Evolutionary conservation across 768 basidiomycete species (phyloP).

Genomic region (Suillus placidus): DNA sequence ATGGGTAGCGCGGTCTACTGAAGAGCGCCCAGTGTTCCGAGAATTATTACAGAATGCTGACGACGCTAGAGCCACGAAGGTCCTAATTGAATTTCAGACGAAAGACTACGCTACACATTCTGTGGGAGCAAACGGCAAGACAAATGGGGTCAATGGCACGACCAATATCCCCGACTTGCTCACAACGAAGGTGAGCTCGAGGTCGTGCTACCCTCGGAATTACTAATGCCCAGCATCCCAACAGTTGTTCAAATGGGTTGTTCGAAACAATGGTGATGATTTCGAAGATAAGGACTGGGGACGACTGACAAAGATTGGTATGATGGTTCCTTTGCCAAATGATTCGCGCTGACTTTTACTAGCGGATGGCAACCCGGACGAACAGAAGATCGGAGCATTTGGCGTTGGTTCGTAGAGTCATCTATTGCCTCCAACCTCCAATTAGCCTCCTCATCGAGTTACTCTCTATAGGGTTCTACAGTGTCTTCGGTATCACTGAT

Average conservation of each 20-base stretch:
- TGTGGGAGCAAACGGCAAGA: conserved; percentile 5
- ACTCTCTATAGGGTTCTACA: conserved; percentile 25
- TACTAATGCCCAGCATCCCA: conserved; percentile 10
- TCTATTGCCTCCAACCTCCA: not conserved
- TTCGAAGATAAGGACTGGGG: conserved; percentile 52
- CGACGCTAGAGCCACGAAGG: conserved; percentile 42
- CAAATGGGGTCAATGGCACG: conserved; percentile 1
- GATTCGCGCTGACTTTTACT: conserved; percentile 5
- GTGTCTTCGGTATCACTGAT: conserved; percentile 34
- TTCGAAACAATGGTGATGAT: conserved; percentile 50
- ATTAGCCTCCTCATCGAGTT: not conserved
- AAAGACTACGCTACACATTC: conserved; percentile 13
- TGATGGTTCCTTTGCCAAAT: not conserved
- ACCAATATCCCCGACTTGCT: conserved; percentile 9
- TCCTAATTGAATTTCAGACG: conserved; percentile 43
- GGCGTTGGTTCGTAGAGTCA: conserved; percentile 31
- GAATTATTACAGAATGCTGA: conserved; percentile 63
- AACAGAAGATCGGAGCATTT: conserved; percentile 53
- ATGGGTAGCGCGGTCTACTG: not conserved
- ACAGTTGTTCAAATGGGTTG: conserved; percentile 41
- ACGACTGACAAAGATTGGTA: conserved; percentile 48
- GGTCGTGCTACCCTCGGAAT: not conserved
- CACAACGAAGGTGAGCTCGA: conserved; percentile 4
- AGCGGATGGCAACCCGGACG: conserved; percentile 58
- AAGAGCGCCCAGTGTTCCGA: conserved; percentile 43